Base-by-base conservation (phyloP, 192 early-diverging fungal species). In the Chytriomyces hyalinus region DNA sequence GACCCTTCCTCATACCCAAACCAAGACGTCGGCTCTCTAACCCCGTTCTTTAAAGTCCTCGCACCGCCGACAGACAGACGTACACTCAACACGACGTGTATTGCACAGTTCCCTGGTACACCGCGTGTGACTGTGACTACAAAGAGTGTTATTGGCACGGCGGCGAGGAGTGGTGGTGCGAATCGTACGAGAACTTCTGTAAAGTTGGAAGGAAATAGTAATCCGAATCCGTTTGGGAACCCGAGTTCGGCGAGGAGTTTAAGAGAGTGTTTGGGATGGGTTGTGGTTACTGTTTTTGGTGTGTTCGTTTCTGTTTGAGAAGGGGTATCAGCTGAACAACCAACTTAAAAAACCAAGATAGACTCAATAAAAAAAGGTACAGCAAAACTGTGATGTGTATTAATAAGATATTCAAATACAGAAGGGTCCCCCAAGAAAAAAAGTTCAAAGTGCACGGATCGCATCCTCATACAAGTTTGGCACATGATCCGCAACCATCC, bases 401-500 rank as follows among this genome's bases (percentile, higher is more conserved):
- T 36, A 36, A 36, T 36, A 36, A 36, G 36, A 36, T 36, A 36
- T 36, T 36, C 36, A 36, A 2, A 36, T 36, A 36, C 36, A 36
- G 36, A 36, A 36, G 36, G 4, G 36, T 36, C 36, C 36, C 36
- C 36, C 36, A 36, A 36, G 3, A 36, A 36, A 36, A 36, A 36
- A 36, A 36, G 36, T 36, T 36, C 36, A 36, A 36, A 36, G 36
- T 4, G 36, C 64, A 6, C 75, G 74, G 24, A 83, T 45, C 46
- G 73, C 22, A 6, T 44, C 44, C 11, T 80, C 66, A 50, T 82
- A 84, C 0, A 70, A 51, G n/a, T 80, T 69, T 10, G 83, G 80
- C 57, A 83, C 4, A 67, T 81, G 83, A 64, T 81, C 73, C 45
- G 43, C 48, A 6, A 63, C 49, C 83, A 84, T 81, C 0, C 43